Evolutionary conservation across 768 basidiomycete genomes (phyloP).

Genomic region (Hericium erinaceus): DNA sequence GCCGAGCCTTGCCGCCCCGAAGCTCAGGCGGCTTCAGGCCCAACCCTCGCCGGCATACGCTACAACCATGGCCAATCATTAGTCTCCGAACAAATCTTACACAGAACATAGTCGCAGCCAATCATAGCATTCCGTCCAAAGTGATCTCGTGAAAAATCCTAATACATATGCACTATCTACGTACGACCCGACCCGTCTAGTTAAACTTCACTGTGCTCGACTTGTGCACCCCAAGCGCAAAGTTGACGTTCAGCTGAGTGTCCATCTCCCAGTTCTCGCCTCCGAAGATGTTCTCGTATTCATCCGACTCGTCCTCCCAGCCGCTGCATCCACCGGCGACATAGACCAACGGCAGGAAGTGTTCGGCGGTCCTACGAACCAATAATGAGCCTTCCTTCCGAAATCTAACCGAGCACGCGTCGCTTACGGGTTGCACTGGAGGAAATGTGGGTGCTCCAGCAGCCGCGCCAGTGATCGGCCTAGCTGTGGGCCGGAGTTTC

Average conservation of each 20-base stretch:
- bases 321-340: slow-evolving; percentile 3
- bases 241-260: slow-evolving; percentile 5
- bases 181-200: no score
- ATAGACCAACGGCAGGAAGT: slow-evolving; percentile 5
- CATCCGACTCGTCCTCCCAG: slow-evolving; percentile 1
- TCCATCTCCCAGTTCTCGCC: slow-evolving; percentile 8
- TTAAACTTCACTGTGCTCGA: neutral
- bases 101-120: neutral
- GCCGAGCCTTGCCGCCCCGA: neutral
- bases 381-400: neutral
- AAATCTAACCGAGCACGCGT: neutral
- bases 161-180: no score
- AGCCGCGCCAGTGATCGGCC: slow-evolving; percentile 1
- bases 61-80: neutral
- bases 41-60: neutral
- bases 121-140: no score
- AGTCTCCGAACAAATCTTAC: neutral
- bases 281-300: slow-evolving; percentile 1
- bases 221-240: slow-evolving; percentile 2
- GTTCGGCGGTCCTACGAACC: neutral
- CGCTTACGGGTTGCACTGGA: slow-evolving; percentile 4
- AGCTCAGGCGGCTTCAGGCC: neutral
- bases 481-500: slow-evolving; percentile 2
- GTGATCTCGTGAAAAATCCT: no score
- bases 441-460: slow-evolving; percentile 4